These are phyloP conservation scores for Ceraceosorus bombacis DNA, from an alignment of 1,284 basidiomycete species.

Conservation along the genomic window DNA sequence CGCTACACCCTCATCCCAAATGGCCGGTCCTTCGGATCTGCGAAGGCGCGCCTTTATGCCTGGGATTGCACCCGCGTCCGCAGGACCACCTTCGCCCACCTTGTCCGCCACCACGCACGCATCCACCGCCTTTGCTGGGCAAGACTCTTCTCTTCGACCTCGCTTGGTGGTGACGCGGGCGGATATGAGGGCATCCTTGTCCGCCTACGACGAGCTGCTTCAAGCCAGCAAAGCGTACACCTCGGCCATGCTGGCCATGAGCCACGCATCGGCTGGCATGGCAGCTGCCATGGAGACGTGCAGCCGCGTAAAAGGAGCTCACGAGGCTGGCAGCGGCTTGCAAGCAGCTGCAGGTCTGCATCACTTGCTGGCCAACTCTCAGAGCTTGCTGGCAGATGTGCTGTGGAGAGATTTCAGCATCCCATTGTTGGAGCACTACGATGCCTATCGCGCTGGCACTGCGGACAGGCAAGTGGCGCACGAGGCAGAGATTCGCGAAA, in stretches of 20 bases:
- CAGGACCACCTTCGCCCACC: conserved; percentile 7
- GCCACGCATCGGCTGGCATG: conserved; percentile 73
- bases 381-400: conserved; percentile 78
- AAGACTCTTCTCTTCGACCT: neutral
- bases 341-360: conserved; percentile 61
- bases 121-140: neutral
- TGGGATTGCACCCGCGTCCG: too few species aligned
- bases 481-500: conserved; percentile 34
- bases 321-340: conserved; percentile 30
- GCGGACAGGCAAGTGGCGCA: conserved; percentile 48
- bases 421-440: conserved; percentile 73
- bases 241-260: conserved; percentile 71
- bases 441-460: conserved; percentile 68
- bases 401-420: conserved; percentile 84
- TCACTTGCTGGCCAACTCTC: conserved; percentile 84
- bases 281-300: conserved; percentile 58
- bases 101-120: conserved; percentile 8
- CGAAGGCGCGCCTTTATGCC: too few species aligned
- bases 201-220: conserved; percentile 77
- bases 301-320: conserved; percentile 42
- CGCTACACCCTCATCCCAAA: too few species aligned
- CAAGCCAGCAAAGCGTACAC: conserved; percentile 73
- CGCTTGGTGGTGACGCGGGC: conserved; percentile 62
- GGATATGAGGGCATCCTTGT: conserved; percentile 67
- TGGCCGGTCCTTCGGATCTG: too few species aligned